A percentile compares a stretch with the other conserved stretches of the same genome.
Evolutionary conservation across 1,284 basidiomycete species (phyloP).

Genomic region (Cryptococcus floricola): DNA sequence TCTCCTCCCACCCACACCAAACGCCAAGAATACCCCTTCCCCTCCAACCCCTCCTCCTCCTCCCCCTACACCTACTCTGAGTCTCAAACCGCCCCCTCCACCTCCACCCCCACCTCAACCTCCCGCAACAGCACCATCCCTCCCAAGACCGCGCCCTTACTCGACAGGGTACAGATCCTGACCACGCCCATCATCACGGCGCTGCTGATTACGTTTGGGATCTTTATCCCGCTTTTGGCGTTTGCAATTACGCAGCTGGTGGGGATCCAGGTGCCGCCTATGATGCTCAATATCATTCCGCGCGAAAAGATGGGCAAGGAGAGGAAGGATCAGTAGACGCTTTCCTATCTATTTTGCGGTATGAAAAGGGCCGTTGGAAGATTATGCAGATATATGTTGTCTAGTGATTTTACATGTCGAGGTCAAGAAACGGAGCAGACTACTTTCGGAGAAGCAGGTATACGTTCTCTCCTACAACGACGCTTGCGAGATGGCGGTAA

Average conservation of each 20-base stretch:
- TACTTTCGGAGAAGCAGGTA: constrained; percentile 84
- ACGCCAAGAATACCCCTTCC: constrained; percentile 23
- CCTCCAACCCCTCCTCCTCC: constrained; percentile 13
- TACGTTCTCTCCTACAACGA: constrained; percentile 88
- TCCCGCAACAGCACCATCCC: constrained; percentile 25
- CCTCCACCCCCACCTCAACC: constrained; percentile 2
- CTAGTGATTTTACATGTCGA: background rate
- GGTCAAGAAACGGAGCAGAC: constrained; percentile 1
- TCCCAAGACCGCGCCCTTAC: constrained; percentile 33
- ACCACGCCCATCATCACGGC: constrained; percentile 72
- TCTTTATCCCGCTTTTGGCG: constrained; percentile 66
- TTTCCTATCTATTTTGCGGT: background rate
- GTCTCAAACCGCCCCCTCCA: constrained; percentile 3
- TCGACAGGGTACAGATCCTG: constrained; percentile 70
- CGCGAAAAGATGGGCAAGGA: constrained; percentile 59
- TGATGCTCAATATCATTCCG: constrained; percentile 47
- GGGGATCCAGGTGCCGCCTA: constrained; percentile 63
- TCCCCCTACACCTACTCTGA: background rate
- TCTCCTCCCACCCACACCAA: constrained; percentile 12
- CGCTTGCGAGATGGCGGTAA: constrained; percentile 85
- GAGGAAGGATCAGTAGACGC: constrained; percentile 70
- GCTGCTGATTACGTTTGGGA: constrained; percentile 64
- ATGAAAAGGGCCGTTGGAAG: background rate
- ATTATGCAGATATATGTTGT: background rate
- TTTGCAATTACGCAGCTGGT: constrained; percentile 66